phyloP scores from a whole-genome alignment of 495 filamentous ascomycete species.

The Penicillium subrubescens region DNA sequence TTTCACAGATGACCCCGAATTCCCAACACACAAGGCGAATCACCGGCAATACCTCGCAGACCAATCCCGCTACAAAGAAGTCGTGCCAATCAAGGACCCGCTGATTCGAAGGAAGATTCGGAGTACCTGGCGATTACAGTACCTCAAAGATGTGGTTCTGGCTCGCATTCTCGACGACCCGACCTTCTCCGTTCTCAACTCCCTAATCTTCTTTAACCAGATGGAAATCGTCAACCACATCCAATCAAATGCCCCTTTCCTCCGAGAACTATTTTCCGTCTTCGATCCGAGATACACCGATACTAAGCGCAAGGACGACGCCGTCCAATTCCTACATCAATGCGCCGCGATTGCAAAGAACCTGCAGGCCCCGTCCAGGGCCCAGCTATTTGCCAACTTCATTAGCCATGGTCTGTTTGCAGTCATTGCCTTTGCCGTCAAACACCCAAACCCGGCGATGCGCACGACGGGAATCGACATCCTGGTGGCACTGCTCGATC shows the following conservation, averaged over 20 bases:
- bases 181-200: slow-evolving; percentile 96
- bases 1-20: slow-evolving; percentile 83
- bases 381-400: slow-evolving; percentile 84
- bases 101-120: slow-evolving; percentile 88
- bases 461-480: slow-evolving; percentile 94
- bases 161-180: slow-evolving; percentile 96
- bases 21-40: slow-evolving; percentile 97
- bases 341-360: slow-evolving; percentile 95
- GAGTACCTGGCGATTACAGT: slow-evolving; percentile 92
- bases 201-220: slow-evolving; percentile 97
- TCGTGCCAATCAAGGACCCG: slow-evolving; percentile 84
- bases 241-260: slow-evolving; percentile 73
- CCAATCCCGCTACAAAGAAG: slow-evolving; percentile 90
- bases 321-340: slow-evolving; percentile 94
- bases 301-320: slow-evolving; percentile 81
- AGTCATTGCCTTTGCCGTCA: slow-evolving; percentile 89
- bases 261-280: slow-evolving; percentile 88
- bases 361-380: slow-evolving; percentile 77
- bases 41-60: slow-evolving; percentile 91
- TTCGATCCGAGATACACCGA: slow-evolving; percentile 69
- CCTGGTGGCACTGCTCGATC: slow-evolving; percentile 90
- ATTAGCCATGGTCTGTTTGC: slow-evolving; percentile 82
- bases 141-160: slow-evolving; percentile 97
- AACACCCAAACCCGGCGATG: slow-evolving; percentile 79
- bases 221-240: slow-evolving; percentile 96